Evolutionary conservation across 768 basidiomycete species (phyloP).

Genomic region (Phlegmacium glaucopus): DNA sequence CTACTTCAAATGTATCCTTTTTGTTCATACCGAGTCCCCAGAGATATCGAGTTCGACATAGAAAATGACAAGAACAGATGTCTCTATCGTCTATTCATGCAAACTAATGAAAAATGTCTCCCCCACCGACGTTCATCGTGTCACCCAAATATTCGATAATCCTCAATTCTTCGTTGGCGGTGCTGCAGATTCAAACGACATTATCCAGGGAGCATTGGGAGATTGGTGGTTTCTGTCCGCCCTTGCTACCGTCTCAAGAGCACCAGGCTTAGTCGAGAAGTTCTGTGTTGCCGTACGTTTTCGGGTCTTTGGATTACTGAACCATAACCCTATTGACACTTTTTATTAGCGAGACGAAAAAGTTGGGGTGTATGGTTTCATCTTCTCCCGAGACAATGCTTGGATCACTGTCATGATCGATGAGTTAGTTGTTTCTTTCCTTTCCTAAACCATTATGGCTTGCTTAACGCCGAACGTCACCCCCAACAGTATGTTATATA

Average conservation of each 20-base stretch:
- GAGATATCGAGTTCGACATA: constrained; percentile 56
- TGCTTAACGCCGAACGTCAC: not conserved
- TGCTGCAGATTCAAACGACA: constrained; percentile 39
- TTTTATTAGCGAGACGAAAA: constrained; percentile 41
- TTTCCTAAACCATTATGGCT: not conserved
- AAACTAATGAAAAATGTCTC: constrained; percentile 12
- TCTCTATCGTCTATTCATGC: constrained; percentile 17
- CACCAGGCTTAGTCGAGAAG: constrained; percentile 46
- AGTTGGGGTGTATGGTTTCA: constrained; percentile 57
- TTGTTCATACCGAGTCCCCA: too few species aligned
- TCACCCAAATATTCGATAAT: constrained; percentile 50
- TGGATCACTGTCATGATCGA: constrained; percentile 60
- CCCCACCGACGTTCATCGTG: constrained; percentile 30
- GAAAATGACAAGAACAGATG: constrained; percentile 50
- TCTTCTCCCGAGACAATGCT: constrained; percentile 47
- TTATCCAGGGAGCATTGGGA: constrained; percentile 48
- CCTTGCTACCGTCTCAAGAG: constrained; percentile 45
- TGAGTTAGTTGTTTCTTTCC: constrained; percentile 42
- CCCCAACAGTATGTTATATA: constrained; percentile 43
- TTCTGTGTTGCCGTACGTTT: constrained; percentile 32
- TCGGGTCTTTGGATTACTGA: constrained; percentile 9
- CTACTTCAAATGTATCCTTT: too few species aligned
- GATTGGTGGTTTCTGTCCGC: constrained; percentile 59
- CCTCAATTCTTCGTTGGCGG: constrained; percentile 47
- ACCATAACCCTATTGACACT: not conserved